Evolutionary conservation across 2,329 filamentous ascomycete genomes (phyloP).

Genomic region (Alternaria sp.): DNA sequence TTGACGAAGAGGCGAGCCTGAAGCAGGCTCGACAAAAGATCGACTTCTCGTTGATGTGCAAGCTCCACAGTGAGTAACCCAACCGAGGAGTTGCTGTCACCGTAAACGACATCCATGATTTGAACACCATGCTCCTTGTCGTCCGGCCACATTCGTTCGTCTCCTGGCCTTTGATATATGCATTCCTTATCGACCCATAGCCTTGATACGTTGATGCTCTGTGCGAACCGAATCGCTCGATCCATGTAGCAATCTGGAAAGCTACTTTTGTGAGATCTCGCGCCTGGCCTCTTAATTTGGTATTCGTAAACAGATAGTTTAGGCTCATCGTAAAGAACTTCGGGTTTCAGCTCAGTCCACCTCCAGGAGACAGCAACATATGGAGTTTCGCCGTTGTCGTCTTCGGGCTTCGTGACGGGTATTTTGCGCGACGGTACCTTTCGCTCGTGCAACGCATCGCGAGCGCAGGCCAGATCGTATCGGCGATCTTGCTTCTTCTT

Average conservation of each 20-base stretch:
- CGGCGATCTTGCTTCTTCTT: not conserved
- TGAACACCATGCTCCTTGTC: conserved; percentile 27
- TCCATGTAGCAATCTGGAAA: conserved; percentile 34
- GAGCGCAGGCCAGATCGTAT: not conserved
- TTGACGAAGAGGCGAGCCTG: conserved; percentile 12
- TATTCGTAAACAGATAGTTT: conserved; percentile 17
- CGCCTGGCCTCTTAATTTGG: conserved; percentile 13
- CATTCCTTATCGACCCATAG: conserved; percentile 36
- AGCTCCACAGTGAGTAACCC: conserved; percentile 26
- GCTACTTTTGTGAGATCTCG: conserved; percentile 18
- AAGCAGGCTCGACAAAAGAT: conserved; percentile 21
- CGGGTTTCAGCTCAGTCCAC: conserved; percentile 12
- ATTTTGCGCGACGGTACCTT: not conserved
- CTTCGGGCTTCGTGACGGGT: conserved; percentile 8
- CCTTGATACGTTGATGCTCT: conserved; percentile 9
- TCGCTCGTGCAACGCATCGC: not conserved
- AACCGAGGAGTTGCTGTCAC: conserved; percentile 16
- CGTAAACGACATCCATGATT: conserved; percentile 35
- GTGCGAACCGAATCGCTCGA: conserved; percentile 27
- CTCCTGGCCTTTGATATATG: conserved; percentile 29
- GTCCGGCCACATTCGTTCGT: conserved; percentile 1
- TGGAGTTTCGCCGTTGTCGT: not conserved
- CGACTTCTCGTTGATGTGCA: conserved; percentile 17
- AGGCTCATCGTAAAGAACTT: conserved; percentile 2
- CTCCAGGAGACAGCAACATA: conserved; percentile 35